Percentiles rank a stretch among this genome's conserved stretches.
phyloP scores from a whole-genome alignment of 202 grass and related monocot genomes.

The Eragrostis tef region DNA sequence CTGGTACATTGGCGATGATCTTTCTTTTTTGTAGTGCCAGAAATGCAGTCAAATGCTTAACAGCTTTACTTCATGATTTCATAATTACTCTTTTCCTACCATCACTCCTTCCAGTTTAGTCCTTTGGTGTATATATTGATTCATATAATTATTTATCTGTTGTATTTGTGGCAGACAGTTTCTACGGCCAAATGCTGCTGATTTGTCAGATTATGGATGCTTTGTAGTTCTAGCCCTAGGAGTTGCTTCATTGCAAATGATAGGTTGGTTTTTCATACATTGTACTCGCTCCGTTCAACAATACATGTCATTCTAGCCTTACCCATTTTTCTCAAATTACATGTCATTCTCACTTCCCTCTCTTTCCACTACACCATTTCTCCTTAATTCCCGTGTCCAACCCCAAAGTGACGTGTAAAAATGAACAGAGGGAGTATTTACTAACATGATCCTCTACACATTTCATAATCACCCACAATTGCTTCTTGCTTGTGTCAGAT shows the following conservation, averaged over 20 bases:
- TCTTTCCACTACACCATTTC: too few relatives aligned
- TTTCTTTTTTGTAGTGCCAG: slow-evolving; percentile 6
- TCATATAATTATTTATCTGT: slow-evolving; percentile 36
- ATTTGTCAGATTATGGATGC: slow-evolving; percentile 95
- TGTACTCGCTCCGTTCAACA: too few relatives aligned
- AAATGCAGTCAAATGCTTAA: slow-evolving; percentile 12
- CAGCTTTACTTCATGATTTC: neutral
- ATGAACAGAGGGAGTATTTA: too few relatives aligned
- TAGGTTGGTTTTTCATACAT: slow-evolving; percentile 54
- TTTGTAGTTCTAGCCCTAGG: slow-evolving; percentile 91
- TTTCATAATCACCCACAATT: slow-evolving; percentile 40
- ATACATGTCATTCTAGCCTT: too few relatives aligned
- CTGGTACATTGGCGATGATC: neutral
- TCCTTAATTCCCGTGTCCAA: too few relatives aligned
- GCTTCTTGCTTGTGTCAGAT: slow-evolving; percentile 66
- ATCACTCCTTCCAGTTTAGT: slow-evolving; percentile 24
- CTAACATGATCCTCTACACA: slow-evolving; percentile 28
- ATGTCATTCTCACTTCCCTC: too few relatives aligned
- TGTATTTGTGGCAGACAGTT: slow-evolving; percentile 78
- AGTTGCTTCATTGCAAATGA: slow-evolving; percentile 89
- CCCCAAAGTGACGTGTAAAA: too few relatives aligned
- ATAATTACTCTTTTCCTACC: neutral
- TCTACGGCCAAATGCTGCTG: slow-evolving; percentile 75
- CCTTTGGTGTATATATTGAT: neutral
- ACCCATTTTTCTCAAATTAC: too few relatives aligned